phyloP scores from a whole-genome alignment of 2,329 filamentous ascomycete genomes.

The Sordariomycetes sp. region DNA sequence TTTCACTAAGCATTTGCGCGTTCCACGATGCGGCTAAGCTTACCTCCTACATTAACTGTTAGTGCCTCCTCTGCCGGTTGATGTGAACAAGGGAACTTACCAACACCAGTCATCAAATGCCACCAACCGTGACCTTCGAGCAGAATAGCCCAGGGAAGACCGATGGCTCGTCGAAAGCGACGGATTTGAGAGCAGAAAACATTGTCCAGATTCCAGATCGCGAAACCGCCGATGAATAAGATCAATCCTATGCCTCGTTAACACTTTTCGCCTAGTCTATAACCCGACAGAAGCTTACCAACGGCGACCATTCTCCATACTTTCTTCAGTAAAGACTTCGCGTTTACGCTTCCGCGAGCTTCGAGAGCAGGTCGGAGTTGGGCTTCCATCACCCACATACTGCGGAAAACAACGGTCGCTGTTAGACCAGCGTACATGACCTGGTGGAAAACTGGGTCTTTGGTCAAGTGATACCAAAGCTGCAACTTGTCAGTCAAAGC shows the following conservation, averaged over 20 bases:
- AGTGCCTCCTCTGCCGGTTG: background rate
- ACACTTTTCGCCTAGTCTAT: background rate
- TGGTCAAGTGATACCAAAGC: slow-evolving; percentile 64
- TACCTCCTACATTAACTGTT: slow-evolving; percentile 8
- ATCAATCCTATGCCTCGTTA: slow-evolving; percentile 26
- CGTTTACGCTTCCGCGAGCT: slow-evolving; percentile 37
- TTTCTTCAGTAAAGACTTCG: slow-evolving; percentile 37
- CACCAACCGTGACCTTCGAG: slow-evolving; percentile 51
- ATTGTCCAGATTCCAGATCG: slow-evolving; percentile 74
- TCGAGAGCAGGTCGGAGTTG: slow-evolving; percentile 34
- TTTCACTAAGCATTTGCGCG: background rate
- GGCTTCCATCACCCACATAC: slow-evolving; percentile 64
- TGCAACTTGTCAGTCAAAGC: slow-evolving; percentile 9
- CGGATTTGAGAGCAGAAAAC: slow-evolving; percentile 60
- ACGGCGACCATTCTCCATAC: slow-evolving; percentile 69
- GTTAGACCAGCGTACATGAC: slow-evolving; percentile 69
- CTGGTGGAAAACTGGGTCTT: slow-evolving; percentile 78
- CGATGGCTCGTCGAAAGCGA: slow-evolving; percentile 53
- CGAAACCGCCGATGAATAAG: slow-evolving; percentile 67
- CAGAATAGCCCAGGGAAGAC: slow-evolving; percentile 62
- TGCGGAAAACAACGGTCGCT: slow-evolving; percentile 58
- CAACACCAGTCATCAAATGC: slow-evolving; percentile 74
- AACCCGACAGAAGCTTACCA: slow-evolving; percentile 23
- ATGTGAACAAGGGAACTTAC: slow-evolving; percentile 21
- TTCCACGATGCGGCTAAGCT: background rate